Base-by-base conservation (phyloP, 352 stramenopile genomes). In the Aphanomyces stellatus region DNA sequence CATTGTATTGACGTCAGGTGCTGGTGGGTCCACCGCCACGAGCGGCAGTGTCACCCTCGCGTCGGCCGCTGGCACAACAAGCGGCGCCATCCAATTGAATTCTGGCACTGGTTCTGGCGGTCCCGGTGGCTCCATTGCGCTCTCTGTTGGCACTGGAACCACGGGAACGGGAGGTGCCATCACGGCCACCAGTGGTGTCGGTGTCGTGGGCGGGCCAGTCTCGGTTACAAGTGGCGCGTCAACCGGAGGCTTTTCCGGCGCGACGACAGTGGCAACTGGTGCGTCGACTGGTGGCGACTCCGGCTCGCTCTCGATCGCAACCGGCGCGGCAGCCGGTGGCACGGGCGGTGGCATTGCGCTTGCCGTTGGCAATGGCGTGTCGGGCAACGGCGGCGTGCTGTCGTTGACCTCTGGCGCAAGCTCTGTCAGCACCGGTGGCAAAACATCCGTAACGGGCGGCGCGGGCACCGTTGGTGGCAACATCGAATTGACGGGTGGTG, bases 1-100 rank as follows among this genome's bases (percentile, higher is more conserved):
- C 24, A 46, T 78, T 19, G 27, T 70, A 35, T 40, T 78, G 25
- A 56, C 55, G 4, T 74, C 66, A 51, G 72, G 73, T 11, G 27
- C 34, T 57, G 73, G 70, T 28, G 19, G 3, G n/a, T 55, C 46
- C 19, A 55, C 19, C 10, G n/a, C 46, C 0, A 30, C 46, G 11
- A 27, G n/a, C n/a, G 7, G 37, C n/a, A 46, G 11, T n/a, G 1
- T 46, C n/a, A 46, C 37, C 13, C 37, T 46, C n/a, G n/a, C 11
- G 11, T 46, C 37, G n/a, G 37, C 37, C 11, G 13, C 37, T 46
- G 37, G 37, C 13, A 46, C 37, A 46, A 46, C 46, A 15, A 28
- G 46, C 25, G 46, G 46, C 6, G 6, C 13, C 25, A 55, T 55
- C 27, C 46, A 55, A 28, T 22, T 55, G 7, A 22, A 13, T 15